Evolutionary conservation across 176 grass and related monocot species (phyloP), one percentile per base, ranked within the genome.

Genomic region (Triticum turgidum): DNA sequence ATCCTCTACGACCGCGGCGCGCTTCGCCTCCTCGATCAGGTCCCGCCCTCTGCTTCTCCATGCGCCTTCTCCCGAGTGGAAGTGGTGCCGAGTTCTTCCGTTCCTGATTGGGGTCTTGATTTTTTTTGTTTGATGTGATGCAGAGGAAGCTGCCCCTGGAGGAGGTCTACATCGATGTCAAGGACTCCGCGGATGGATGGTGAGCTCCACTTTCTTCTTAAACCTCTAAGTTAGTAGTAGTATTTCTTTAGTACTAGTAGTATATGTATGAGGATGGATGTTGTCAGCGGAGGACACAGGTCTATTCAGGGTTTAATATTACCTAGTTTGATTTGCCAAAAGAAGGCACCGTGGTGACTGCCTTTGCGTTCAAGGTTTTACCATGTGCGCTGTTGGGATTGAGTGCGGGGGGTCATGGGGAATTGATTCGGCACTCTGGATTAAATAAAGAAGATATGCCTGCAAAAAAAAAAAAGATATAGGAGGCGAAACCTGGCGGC

Each of bases 21-120:
- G 29, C 93, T 98, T n/a, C 93, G 96, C 79, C 93, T 98, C 30
- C 93, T 98, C 5, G 96, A 96, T 80, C 96, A 98, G 86, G 96
- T 95, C 11, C 24, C 0, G 66, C 27, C 22, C 14, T 13, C 7
- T 38, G 3, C 17, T 25, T 1, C 30, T 30, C 15, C 34, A 7
- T 15, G 38, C 1, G 7, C 0, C 20, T 22, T 62, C 14, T 21
- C 0, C 2, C 2, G 18, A 29, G 52, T 45, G 9, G 54, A 9
- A 12, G 52, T 41, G 22, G 74, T 7, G 65, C 5, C 11, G 73
- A 2, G 65, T 77, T 81, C 47, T 41, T 83, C 65, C 7, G 72
- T 77, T 81, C 25, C 47, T 83, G 71, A 35, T 56, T 89, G 73
- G 21, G 13, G 51, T 61, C 18, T 58, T 69, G 33, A 47, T 82